These are phyloP conservation scores for Thalassia testudinum DNA, from an alignment of 116 monocot genomes.

Conservation along the genomic window DNA sequence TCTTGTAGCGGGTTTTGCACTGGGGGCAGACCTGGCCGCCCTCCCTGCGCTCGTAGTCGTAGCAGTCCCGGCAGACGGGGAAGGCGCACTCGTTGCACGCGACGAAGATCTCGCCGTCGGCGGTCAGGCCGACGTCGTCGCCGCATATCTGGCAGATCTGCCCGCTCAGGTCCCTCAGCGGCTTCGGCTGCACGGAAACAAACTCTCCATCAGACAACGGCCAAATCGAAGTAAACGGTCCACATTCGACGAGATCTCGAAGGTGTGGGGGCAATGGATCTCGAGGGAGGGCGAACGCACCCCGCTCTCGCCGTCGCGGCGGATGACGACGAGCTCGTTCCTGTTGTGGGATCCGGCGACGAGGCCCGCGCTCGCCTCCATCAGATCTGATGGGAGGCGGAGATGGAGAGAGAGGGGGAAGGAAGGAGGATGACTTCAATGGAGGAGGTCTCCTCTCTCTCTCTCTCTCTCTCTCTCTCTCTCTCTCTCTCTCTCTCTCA, in stretches of 20 bases:
- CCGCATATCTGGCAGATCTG: slow-evolving; percentile 49
- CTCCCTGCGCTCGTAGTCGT: slow-evolving; percentile 71
- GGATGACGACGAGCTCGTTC: slow-evolving; percentile 96
- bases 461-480: neutral
- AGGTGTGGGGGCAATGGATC: neutral
- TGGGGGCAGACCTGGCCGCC: slow-evolving; percentile 59
- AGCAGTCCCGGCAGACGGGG: slow-evolving; percentile 71
- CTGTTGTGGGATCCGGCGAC: slow-evolving; percentile 94
- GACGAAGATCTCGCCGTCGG: slow-evolving; percentile 55
- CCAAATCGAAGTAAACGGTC: too few species aligned
- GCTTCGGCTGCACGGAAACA: slow-evolving; percentile 4
- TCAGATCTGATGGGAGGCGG: neutral
- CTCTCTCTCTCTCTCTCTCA: neutral
- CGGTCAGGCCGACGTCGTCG: slow-evolving; percentile 49
- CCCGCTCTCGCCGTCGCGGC: slow-evolving; percentile 43
- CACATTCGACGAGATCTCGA: too few species aligned
- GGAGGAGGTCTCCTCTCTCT: neutral
- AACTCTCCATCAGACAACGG: neutral
- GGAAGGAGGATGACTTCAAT: too few species aligned
- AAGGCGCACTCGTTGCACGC: slow-evolving; percentile 76
- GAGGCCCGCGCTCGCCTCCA: slow-evolving; percentile 90
- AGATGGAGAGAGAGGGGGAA: neutral
- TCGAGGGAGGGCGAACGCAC: slow-evolving; percentile 1
- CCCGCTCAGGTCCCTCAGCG: slow-evolving; percentile 3
- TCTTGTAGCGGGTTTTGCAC: slow-evolving; percentile 68